These are phyloP conservation scores for Strigomonas culicis DNA, from an alignment of 208 protist species.

Conservation along the genomic window DNA sequence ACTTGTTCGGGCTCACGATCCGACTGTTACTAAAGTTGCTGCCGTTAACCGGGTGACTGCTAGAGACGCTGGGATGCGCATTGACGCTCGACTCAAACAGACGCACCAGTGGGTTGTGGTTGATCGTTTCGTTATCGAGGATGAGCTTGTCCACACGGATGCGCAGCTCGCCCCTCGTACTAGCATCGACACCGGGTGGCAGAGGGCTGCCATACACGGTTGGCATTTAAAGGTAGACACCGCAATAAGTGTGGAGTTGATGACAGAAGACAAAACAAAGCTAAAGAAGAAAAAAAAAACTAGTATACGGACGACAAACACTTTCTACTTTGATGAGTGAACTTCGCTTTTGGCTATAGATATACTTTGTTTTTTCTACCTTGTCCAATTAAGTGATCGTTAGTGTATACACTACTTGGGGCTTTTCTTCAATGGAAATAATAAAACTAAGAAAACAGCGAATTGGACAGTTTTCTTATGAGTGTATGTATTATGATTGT, in stretches of 20 bases:
- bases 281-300: constrained; percentile 8
- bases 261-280: constrained; percentile 3
- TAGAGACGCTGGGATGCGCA: not conserved
- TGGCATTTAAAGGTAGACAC: constrained; percentile 20
- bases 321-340: too few relatives aligned
- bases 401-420: too few relatives aligned
- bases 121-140: constrained; percentile 62
- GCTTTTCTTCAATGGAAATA: too few relatives aligned
- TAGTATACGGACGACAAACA: not conserved
- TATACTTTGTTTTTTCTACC: too few relatives aligned
- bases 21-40: not conserved
- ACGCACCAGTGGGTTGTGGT: constrained; percentile 47
- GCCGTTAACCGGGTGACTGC: not conserved
- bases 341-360: too few relatives aligned
- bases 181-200: constrained; percentile 58
- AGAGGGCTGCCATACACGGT: constrained; percentile 68
- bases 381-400: too few relatives aligned
- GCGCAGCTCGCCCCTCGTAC: constrained; percentile 75
- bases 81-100: constrained; percentile 18
- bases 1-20: constrained; percentile 32
- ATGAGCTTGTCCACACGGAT: constrained; percentile 80
- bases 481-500: too few relatives aligned
- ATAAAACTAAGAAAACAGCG: too few relatives aligned
- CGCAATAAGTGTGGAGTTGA: not conserved
- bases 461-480: too few relatives aligned